These are phyloP conservation scores for Pleurotus tuoliensis DNA, from an alignment of 768 basidiomycete species.

Conservation along the genomic window DNA sequence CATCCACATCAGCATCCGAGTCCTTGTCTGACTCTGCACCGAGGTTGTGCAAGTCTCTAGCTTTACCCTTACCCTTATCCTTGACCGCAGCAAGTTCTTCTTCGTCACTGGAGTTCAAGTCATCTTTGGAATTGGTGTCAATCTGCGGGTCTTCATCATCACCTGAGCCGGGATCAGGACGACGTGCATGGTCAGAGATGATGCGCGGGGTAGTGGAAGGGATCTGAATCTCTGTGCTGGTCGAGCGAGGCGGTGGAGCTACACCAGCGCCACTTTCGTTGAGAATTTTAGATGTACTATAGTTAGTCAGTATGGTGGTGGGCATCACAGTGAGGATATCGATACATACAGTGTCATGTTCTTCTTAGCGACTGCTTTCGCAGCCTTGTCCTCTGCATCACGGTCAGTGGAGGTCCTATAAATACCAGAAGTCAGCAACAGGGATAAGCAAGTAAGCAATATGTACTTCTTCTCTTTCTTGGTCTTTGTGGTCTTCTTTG, in stretches of 20 bases:
- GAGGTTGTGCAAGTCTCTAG: background rate
- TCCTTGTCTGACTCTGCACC: background rate
- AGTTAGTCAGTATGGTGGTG: background rate
- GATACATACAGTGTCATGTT: background rate
- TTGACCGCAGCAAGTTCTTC: background rate
- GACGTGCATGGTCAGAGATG: too few relatives aligned
- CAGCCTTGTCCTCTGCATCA: background rate
- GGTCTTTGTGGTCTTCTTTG: too few relatives aligned
- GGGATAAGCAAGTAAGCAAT: too few relatives aligned
- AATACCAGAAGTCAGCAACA: too few relatives aligned
- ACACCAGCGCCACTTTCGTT: background rate
- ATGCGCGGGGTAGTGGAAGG: background rate
- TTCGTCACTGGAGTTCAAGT: background rate
- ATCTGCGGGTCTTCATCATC: too few relatives aligned
- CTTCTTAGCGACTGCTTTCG: background rate
- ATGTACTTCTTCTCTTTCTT: too few relatives aligned
- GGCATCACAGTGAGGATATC: background rate
- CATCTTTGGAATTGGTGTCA: too few relatives aligned
- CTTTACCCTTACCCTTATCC: background rate
- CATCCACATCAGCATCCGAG: too few relatives aligned
- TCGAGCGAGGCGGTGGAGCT: background rate
- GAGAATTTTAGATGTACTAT: background rate
- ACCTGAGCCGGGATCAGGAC: too few relatives aligned
- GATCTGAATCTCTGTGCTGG: background rate
- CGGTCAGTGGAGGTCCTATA: background rate